Percentiles rank a stretch among this genome's conserved stretches.
These are phyloP conservation scores for Tetrahymena malaccensis DNA, from an alignment of 73 alveolate species.

Conservation along the genomic window DNA sequence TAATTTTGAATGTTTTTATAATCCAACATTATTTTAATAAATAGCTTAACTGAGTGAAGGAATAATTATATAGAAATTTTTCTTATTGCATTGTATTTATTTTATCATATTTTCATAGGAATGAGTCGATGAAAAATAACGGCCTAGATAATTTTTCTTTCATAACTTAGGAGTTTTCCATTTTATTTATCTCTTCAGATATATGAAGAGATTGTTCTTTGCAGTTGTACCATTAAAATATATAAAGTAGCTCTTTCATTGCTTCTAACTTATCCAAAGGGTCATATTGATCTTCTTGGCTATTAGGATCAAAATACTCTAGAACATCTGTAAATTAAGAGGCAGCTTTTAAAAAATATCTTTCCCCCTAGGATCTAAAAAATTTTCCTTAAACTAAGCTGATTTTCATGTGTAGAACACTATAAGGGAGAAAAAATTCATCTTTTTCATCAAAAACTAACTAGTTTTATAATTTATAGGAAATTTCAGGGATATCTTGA, in stretches of 20 bases:
- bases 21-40: no score
- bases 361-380: neutral
- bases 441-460: neutral
- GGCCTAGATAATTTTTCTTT: neutral
- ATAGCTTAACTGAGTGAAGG: no score
- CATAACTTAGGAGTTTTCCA: neutral
- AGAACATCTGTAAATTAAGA: neutral
- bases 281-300: neutral
- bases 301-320: neutral
- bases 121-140: neutral
- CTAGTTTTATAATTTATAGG: neutral
- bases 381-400: neutral
- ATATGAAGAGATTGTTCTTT: neutral
- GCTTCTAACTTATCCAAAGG: neutral
- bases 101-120: neutral
- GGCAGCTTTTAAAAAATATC: neutral
- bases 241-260: neutral
- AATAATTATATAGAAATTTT: no score
- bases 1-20: no score
- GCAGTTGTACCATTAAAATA: neutral
- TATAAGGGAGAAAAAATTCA: neutral
- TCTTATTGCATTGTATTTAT: no score
- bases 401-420: neutral
- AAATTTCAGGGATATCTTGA: neutral
- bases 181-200: neutral